Evolutionary conservation across 2,329 filamentous ascomycete species (phyloP).

Genomic region (Claviceps humidiphila): DNA sequence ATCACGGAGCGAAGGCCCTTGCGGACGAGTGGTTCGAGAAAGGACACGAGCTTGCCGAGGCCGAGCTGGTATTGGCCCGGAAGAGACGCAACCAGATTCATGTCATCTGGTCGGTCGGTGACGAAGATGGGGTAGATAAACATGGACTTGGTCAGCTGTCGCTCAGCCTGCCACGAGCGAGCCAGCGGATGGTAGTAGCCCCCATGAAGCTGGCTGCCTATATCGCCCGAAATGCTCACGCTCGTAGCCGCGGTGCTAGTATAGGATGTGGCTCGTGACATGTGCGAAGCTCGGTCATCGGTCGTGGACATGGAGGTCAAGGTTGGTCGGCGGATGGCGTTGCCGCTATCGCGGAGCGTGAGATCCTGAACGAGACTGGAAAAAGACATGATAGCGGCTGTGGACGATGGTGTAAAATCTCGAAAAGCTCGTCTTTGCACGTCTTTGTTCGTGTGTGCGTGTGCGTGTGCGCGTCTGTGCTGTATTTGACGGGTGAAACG

Average conservation of each 20-base stretch:
- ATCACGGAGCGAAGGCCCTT: slow-evolving; percentile 91
- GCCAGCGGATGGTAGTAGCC: slow-evolving; percentile 72
- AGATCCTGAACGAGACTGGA: slow-evolving; percentile 55
- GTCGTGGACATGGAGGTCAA: slow-evolving; percentile 38
- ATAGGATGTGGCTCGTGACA: slow-evolving; percentile 53
- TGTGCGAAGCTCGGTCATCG: slow-evolving; percentile 46
- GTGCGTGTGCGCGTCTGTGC: background rate
- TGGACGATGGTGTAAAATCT: background rate
- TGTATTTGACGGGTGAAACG: background rate
- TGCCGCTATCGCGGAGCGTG: slow-evolving; percentile 41
- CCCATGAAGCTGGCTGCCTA: slow-evolving; percentile 71
- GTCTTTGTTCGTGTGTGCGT: background rate
- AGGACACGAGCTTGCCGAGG: slow-evolving; percentile 71
- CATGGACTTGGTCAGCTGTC: slow-evolving; percentile 91
- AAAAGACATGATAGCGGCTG: slow-evolving; percentile 42
- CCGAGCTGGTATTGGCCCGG: slow-evolving; percentile 84
- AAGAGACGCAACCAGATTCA: slow-evolving; percentile 77
- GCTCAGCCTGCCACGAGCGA: slow-evolving; percentile 70
- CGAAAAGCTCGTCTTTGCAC: background rate
- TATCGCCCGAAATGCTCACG: slow-evolving; percentile 60
- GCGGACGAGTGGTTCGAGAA: slow-evolving; percentile 72
- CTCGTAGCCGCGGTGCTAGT: slow-evolving; percentile 54
- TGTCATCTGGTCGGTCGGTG: slow-evolving; percentile 86
- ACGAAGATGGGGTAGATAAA: slow-evolving; percentile 96
- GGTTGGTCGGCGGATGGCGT: slow-evolving; percentile 31